These are phyloP conservation scores for grape (Vitis vinifera) DNA, from an alignment of 164 flowering plant species.

Conservation along the genomic window ASM3070453v1 NC_081819.1:15376501-15377000, in stretches of 20 bases:
- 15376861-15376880: background rate
- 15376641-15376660: conserved; percentile 16
- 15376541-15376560: conserved; percentile 14
- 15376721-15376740: background rate
- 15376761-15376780: conserved; percentile 6
- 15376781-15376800: conserved; percentile 13
- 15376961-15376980: background rate
- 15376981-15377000: conserved; percentile 1
- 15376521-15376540: conserved; percentile 7
- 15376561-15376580: conserved; percentile 33
- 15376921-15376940: conserved; percentile 2
- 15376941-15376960: conserved; percentile 1
- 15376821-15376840: conserved; percentile 8
- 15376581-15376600: conserved; percentile 11
- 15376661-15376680: conserved; percentile 2
- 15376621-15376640: conserved; percentile 40
- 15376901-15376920: too few relatives aligned
- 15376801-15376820: conserved; percentile 7
- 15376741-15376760: conserved; percentile 12
- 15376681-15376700: conserved; percentile 14
- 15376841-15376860: background rate
- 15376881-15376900: background rate
- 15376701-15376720: conserved; percentile 29
- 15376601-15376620: conserved; percentile 28
- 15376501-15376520: conserved; percentile 24